Evolutionary conservation across 2,329 filamentous ascomycete species (phyloP).

Genomic region (Penicillium sp.): DNA sequence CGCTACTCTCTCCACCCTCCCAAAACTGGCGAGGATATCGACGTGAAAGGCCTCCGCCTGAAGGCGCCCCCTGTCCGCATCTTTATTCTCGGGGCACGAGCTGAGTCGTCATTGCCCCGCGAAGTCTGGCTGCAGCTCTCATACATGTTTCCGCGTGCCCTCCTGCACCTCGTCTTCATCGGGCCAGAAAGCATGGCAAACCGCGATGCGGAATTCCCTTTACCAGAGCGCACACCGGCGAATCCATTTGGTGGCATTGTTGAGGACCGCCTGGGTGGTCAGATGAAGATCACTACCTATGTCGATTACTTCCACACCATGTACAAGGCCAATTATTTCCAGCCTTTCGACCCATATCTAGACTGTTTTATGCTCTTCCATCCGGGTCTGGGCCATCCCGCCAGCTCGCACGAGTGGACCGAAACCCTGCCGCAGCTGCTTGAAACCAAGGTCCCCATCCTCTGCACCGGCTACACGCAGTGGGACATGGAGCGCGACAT

Average conservation of each 20-base stretch:
- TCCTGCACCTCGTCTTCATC: conserved; percentile 89
- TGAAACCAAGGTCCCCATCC: conserved; percentile 91
- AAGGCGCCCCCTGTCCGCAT: conserved; percentile 85
- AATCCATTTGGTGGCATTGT: conserved; percentile 95
- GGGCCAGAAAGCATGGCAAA: conserved; percentile 95
- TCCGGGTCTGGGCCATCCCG: conserved; percentile 90
- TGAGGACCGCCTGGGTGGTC: conserved; percentile 82
- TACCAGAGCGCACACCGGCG: conserved; percentile 75
- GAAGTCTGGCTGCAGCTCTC: conserved; percentile 91
- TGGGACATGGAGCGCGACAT: conserved; percentile 92
- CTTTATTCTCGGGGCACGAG: conserved; percentile 90
- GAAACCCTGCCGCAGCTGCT: conserved; percentile 84
- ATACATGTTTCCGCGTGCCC: conserved; percentile 91
- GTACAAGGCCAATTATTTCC: conserved; percentile 84
- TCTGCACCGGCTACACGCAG: conserved; percentile 94
- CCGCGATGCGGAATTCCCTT: conserved; percentile 85
- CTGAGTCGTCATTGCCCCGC: conserved; percentile 93
- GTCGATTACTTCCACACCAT: conserved; percentile 98
- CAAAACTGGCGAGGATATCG: conserved; percentile 67
- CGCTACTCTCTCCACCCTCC: conserved; percentile 93
- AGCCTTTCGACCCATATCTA: conserved; percentile 96
- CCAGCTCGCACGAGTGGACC: conserved; percentile 89
- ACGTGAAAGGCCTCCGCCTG: conserved; percentile 74
- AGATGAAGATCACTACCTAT: conserved; percentile 95
- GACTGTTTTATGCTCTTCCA: conserved; percentile 98